A percentile compares a stretch with the other conserved stretches of the same genome.
Evolutionary conservation across 352 stramenopile species (phyloP).

Genomic region (Globisporangium iwayamae): DNA sequence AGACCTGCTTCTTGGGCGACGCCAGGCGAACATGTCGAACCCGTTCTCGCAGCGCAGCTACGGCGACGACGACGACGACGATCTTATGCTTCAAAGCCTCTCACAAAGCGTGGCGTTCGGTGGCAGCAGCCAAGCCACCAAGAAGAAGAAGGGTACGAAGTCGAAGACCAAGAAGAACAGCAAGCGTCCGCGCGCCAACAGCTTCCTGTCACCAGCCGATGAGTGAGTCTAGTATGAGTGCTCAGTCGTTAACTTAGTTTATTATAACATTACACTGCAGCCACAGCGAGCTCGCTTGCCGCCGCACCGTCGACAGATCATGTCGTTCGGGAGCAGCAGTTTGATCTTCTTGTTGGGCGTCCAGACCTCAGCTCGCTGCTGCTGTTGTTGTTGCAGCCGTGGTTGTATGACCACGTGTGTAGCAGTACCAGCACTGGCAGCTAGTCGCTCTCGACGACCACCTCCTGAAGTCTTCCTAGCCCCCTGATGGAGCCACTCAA

Average conservation of each 20-base stretch:
- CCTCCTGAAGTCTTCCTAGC: not conserved
- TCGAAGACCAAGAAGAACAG: not conserved
- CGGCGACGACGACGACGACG: constrained; percentile 53
- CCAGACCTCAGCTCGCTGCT: not conserved
- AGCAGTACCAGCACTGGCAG: not conserved
- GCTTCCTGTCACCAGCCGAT: constrained; percentile 12
- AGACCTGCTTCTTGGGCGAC: constrained; percentile 53
- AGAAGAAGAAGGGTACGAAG: not conserved
- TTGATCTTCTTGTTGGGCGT: constrained; percentile 46
- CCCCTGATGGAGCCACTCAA: not conserved
- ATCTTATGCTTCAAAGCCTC: constrained; percentile 72
- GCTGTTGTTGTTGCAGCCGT: not conserved
- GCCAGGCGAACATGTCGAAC: constrained; percentile 21
- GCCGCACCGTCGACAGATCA: not conserved
- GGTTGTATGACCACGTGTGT: not conserved
- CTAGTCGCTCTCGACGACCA: not conserved
- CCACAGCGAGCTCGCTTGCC: not conserved
- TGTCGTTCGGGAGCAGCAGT: not conserved
- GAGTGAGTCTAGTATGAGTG: not conserved
- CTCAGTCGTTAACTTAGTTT: not conserved
- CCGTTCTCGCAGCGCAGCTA: constrained; percentile 51
- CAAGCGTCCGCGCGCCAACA: constrained; percentile 4
- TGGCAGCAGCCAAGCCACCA: constrained; percentile 16
- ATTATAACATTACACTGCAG: constrained; percentile 2
- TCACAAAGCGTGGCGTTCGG: constrained; percentile 52